Conservation (phyloP, 1,139 yeast genomes). For the Hyphopichia khmerensis region DNA sequence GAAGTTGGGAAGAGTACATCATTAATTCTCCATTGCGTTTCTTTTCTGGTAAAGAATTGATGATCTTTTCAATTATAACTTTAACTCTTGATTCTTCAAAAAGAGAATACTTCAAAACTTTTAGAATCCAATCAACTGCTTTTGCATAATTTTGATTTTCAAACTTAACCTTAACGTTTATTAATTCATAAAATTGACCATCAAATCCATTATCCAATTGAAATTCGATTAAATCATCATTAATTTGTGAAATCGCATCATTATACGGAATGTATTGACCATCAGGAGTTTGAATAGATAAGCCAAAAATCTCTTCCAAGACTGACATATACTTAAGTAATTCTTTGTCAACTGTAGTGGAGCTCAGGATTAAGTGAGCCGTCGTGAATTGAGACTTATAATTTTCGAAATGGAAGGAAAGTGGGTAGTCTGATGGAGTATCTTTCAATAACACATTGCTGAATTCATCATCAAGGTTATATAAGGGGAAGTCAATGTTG, state of each 20-base stretch:
- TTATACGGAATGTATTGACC: constrained; percentile 66
- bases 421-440: constrained; percentile 54
- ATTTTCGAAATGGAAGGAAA: constrained; percentile 77
- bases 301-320: constrained; percentile 61
- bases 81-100: constrained; percentile 74
- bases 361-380: constrained; percentile 64
- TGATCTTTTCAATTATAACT: constrained; percentile 68
- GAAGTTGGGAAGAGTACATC: constrained; percentile 61
- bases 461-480: constrained; percentile 23
- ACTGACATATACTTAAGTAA: constrained; percentile 68
- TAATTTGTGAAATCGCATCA: constrained; percentile 68
- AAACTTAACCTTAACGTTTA: constrained; percentile 62
- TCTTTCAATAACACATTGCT: constrained; percentile 31
- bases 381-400: constrained; percentile 79
- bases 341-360: constrained; percentile 55
- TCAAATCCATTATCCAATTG: constrained; percentile 58
- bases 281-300: constrained; percentile 67
- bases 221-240: constrained; percentile 68
- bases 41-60: constrained; percentile 73
- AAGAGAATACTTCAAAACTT: constrained; percentile 60
- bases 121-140: constrained; percentile 76
- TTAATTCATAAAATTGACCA: constrained; percentile 62
- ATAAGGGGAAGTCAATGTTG: constrained; percentile 13
- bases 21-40: constrained; percentile 79
- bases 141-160: constrained; percentile 59